Conservation (phyloP, 768 basidiomycete species). For the Boletus rufocinnamomeus region DNA sequence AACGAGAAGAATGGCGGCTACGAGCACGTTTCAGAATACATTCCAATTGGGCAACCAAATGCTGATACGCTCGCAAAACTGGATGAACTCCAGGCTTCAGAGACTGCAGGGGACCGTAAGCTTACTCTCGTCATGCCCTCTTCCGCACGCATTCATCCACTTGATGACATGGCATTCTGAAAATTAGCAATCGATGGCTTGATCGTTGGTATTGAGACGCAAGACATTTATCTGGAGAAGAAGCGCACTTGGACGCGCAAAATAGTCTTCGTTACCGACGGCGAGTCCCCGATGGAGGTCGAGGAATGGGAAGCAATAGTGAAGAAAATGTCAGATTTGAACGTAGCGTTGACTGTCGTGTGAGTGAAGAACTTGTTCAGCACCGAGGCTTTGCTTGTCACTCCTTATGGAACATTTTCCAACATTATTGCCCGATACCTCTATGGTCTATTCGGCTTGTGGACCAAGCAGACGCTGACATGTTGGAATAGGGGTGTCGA, state of each 20-base stretch:
- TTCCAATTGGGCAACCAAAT: conserved; percentile 68
- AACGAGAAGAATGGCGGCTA: conserved; percentile 66
- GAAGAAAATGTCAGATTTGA: conserved; percentile 59
- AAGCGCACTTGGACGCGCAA: conserved; percentile 88
- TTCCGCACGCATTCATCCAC: neutral
- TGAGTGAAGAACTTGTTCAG: conserved; percentile 37
- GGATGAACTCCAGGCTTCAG: conserved; percentile 58
- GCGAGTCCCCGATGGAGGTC: conserved; percentile 68
- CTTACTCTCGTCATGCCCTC: neutral
- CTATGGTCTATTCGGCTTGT: neutral
- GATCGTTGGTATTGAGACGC: conserved; percentile 83
- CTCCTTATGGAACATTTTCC: neutral
- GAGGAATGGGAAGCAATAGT: conserved; percentile 76
- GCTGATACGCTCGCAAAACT: conserved; percentile 66
- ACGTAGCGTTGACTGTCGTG: conserved; percentile 71
- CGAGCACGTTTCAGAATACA: conserved; percentile 69
- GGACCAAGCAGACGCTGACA: conserved; percentile 9
- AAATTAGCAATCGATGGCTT: conserved; percentile 78
- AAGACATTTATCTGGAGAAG: conserved; percentile 60
- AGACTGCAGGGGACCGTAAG: conserved; percentile 66
- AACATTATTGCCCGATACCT: neutral
- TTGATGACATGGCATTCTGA: neutral
- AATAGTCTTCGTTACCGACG: conserved; percentile 84
- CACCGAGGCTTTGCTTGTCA: neutral
- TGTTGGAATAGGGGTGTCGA: conserved; percentile 68